Evolutionary conservation across 345 rosid species (phyloP).

Genomic region (Hirschfeldia incana): DNA sequence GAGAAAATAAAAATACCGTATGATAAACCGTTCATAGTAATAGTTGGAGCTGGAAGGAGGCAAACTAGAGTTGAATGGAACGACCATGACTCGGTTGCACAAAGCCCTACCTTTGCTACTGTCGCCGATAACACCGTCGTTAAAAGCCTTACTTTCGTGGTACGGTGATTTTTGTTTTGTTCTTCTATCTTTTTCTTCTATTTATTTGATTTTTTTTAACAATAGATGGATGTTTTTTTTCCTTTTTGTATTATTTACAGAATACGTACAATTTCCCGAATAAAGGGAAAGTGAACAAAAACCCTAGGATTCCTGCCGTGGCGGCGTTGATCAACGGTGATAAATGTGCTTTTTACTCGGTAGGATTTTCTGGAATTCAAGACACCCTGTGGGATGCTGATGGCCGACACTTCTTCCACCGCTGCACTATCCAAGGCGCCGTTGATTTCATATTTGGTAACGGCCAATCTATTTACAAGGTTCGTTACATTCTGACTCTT

Average conservation of each 20-base stretch:
- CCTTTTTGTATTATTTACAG: not conserved
- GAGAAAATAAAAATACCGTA: not conserved
- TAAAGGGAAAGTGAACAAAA: not conserved
- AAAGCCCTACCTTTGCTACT: not conserved
- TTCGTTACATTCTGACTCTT: not conserved
- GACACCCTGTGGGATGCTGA: not conserved
- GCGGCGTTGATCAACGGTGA: not conserved
- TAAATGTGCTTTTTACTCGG: slow-evolving; percentile 1
- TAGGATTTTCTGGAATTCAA: not conserved
- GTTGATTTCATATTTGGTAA: not conserved
- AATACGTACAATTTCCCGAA: not conserved
- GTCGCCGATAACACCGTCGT: not conserved
- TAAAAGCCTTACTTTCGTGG: not conserved
- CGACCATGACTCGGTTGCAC: not conserved
- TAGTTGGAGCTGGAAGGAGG: slow-evolving; percentile 1
- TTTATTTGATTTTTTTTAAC: not conserved
- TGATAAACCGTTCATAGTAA: not conserved
- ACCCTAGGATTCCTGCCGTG: not conserved
- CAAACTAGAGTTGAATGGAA: not conserved
- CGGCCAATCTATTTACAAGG: slow-evolving; percentile 1
- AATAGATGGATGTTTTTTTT: not conserved
- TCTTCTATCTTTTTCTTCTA: not conserved
- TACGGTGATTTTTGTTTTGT: not conserved
- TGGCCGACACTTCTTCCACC: not conserved
- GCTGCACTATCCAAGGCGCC: not conserved